phyloP scores from a whole-genome alignment of 108 stramenopile genomes.

The Nannochloropsis granulata region DNA sequence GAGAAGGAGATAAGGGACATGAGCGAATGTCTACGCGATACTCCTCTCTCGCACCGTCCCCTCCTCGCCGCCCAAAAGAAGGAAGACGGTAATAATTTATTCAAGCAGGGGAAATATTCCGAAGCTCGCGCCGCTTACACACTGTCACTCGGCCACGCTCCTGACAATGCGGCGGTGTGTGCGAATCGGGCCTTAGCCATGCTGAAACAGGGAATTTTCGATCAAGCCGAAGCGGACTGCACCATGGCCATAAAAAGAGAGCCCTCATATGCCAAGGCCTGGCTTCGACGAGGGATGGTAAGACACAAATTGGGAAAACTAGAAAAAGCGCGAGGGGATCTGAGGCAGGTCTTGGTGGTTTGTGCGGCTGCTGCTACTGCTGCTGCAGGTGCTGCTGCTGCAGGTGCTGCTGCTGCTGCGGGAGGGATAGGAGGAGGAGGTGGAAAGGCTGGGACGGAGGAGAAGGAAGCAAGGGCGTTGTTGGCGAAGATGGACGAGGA shows the following conservation, averaged over 20 bases:
- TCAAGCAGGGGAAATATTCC: neutral
- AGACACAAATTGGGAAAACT: neutral
- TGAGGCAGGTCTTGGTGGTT: neutral
- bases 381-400: too few species aligned
- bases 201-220: neutral
- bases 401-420: too few species aligned
- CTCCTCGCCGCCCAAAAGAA: neutral
- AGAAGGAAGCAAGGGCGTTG: neutral
- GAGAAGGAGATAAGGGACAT: neutral
- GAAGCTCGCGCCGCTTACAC: neutral
- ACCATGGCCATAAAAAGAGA: neutral
- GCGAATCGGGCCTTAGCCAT: neutral
- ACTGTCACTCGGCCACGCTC: neutral
- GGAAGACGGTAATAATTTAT: neutral
- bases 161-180: neutral
- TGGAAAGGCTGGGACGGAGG: neutral
- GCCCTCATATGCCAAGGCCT: neutral
- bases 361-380: too few species aligned
- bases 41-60: neutral
- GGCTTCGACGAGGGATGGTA: neutral
- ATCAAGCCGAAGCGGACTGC: neutral
- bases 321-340: neutral
- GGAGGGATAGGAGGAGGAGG: neutral
- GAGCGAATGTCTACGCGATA: neutral
- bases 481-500: neutral